Percentiles rank a stretch among this genome's conserved stretches.
These are phyloP conservation scores for Sporisorium scitamineum DNA, from an alignment of 1,284 basidiomycete genomes.

Conservation along the genomic window DNA sequence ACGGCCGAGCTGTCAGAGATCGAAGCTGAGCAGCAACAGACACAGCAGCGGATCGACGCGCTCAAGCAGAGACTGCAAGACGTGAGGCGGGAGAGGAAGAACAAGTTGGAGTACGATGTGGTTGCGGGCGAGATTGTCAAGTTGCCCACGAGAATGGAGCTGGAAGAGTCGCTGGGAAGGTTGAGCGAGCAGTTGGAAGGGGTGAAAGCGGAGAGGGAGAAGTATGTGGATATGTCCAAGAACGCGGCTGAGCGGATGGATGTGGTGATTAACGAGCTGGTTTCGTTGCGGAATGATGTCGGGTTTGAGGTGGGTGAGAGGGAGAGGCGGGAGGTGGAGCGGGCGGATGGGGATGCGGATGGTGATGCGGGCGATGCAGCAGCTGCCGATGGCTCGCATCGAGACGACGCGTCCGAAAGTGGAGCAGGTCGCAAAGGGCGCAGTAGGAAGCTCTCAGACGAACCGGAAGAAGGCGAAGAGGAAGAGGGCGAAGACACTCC, in stretches of 20 bases:
- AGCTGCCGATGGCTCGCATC: neutral
- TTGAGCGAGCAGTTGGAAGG: constrained; percentile 24
- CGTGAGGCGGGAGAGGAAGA: constrained; percentile 49
- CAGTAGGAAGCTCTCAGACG: constrained; percentile 4
- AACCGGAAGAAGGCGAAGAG: constrained; percentile 39
- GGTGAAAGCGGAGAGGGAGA: constrained; percentile 33
- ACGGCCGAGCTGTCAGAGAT: constrained; percentile 24
- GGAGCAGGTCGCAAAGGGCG: neutral
- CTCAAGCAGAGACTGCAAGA: constrained; percentile 48
- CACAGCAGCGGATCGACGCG: constrained; percentile 36
- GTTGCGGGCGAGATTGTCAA: constrained; percentile 53
- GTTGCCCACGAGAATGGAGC: constrained; percentile 46
- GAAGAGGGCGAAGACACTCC: constrained; percentile 12
- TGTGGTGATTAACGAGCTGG: constrained; percentile 15
- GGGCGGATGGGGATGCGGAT: constrained; percentile 46
- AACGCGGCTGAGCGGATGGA: constrained; percentile 22
- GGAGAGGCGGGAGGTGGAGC: constrained; percentile 51
- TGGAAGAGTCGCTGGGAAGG: constrained; percentile 35
- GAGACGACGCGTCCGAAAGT: constrained; percentile 16
- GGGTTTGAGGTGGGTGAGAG: constrained; percentile 56
- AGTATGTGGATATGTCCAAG: constrained; percentile 37
- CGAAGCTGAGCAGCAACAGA: constrained; percentile 30
- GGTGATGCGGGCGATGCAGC: constrained; percentile 10
- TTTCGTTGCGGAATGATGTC: constrained; percentile 37
- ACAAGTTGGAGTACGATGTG: constrained; percentile 61